Evolutionary conservation across 1,284 basidiomycete genomes (phyloP).

Genomic region (Spongispora temasekensis): DNA sequence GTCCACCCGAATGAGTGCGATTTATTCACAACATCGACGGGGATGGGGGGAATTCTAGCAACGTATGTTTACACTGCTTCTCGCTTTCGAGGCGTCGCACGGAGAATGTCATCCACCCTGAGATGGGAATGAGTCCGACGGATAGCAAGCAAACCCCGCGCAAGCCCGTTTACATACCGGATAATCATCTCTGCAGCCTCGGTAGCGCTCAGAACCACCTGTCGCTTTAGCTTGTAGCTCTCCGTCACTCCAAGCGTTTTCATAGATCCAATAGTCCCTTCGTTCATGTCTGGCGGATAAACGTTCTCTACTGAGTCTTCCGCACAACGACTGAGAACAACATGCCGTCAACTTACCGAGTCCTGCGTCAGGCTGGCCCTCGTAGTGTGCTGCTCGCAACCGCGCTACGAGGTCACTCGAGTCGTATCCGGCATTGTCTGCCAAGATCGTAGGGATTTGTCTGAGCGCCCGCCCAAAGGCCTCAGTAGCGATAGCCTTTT

Average conservation of each 20-base stretch:
- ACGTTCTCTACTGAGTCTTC: no score
- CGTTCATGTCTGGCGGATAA: constrained; percentile 95
- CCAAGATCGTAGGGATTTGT: constrained; percentile 95
- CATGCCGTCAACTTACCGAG: constrained; percentile 77
- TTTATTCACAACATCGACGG: no score
- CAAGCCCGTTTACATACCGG: constrained; percentile 66
- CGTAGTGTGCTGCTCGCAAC: constrained; percentile 93
- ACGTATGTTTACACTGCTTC: constrained; percentile 66
- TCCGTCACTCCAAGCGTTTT: constrained; percentile 87
- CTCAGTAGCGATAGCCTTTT: constrained; percentile 95
- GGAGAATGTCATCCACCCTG: constrained; percentile 71
- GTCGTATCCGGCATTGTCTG: constrained; percentile 98
- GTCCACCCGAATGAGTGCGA: no score
- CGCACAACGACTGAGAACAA: no score
- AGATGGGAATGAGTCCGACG: constrained; percentile 9
- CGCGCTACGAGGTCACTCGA: constrained; percentile 93
- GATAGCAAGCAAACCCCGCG: neutral
- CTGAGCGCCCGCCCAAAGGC: constrained; percentile 87
- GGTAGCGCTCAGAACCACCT: constrained; percentile 92
- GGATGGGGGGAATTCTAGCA: no score
- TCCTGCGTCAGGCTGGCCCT: constrained; percentile 83
- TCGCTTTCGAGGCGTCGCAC: constrained; percentile 63
- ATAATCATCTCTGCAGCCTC: constrained; percentile 99
- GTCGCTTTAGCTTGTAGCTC: constrained; percentile 96
- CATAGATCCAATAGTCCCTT: constrained; percentile 89